A percentile compares a stretch with the other conserved stretches of the same genome.
These are phyloP conservation scores for Vitis rupestris DNA, from an alignment of 164 flowering plant genomes.

Conservation along the genomic window DNA sequence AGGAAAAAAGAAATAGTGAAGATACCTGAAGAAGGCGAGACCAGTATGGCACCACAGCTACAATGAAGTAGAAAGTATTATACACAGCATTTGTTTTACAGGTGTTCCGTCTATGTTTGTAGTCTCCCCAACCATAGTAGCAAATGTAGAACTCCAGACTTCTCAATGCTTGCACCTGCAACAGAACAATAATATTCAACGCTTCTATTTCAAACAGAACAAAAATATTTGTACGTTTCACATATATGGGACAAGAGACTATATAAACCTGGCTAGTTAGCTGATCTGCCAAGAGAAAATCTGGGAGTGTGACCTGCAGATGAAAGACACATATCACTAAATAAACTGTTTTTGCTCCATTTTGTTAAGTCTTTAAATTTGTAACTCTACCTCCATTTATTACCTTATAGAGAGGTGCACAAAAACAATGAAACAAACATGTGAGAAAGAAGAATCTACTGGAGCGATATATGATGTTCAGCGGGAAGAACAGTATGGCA, in stretches of 20 bases:
- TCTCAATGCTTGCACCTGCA: conserved; percentile 51
- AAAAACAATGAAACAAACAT: conserved; percentile 42
- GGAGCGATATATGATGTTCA: conserved; percentile 64
- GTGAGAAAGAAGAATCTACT: conserved; percentile 60
- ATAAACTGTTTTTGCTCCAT: too few species aligned
- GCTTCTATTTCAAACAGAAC: not conserved
- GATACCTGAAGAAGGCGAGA: too few species aligned
- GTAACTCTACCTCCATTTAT: not conserved
- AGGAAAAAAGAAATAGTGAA: too few species aligned
- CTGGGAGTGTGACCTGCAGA: conserved; percentile 55
- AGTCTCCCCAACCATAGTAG: conserved; percentile 59
- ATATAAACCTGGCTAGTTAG: conserved; percentile 61
- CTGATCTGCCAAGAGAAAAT: conserved; percentile 71
- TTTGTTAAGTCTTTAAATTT: too few species aligned
- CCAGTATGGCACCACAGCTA: too few species aligned
- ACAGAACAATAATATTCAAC: not conserved
- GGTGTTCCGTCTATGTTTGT: conserved; percentile 26
- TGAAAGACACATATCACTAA: too few species aligned
- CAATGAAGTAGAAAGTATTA: too few species aligned
- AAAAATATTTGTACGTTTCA: too few species aligned
- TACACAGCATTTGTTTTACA: conserved; percentile 19
- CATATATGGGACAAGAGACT: too few species aligned
- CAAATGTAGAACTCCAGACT: conserved; percentile 48
- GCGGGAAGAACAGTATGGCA: conserved; percentile 43
- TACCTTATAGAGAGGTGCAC: conserved; percentile 78